Conservation (phyloP, 2,329 filamentous ascomycete genomes). For the Passalora sequoiae region DNA sequence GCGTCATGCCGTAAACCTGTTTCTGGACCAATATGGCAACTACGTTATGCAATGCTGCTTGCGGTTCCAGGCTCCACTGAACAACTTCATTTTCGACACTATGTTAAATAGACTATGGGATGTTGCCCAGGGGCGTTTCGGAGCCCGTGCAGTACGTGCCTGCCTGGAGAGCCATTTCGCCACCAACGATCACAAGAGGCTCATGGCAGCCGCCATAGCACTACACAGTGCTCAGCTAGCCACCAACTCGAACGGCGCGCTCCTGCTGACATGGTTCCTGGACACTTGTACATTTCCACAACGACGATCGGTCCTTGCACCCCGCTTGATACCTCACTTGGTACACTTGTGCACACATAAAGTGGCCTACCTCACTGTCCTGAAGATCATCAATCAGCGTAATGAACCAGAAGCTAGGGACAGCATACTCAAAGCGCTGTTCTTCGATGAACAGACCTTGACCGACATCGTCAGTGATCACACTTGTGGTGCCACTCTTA, state of each 20-base stretch:
- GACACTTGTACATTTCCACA: constrained; percentile 95
- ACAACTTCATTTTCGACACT: constrained; percentile 95
- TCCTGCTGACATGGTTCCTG: constrained; percentile 94
- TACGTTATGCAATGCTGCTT: constrained; percentile 96
- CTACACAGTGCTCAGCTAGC: constrained; percentile 93
- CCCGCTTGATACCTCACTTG: constrained; percentile 83
- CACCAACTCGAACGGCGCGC: constrained; percentile 89
- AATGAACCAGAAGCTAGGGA: constrained; percentile 89
- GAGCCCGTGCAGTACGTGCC: constrained; percentile 90
- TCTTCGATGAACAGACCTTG: constrained; percentile 85
- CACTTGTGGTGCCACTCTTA: constrained; percentile 85
- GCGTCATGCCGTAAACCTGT: constrained; percentile 82
- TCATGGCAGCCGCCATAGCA: constrained; percentile 92
- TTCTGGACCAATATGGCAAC: constrained; percentile 97
- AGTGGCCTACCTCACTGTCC: constrained; percentile 91
- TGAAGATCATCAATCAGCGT: constrained; percentile 98
- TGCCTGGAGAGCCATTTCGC: constrained; percentile 94
- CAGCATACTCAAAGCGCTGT: constrained; percentile 80
- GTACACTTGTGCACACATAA: constrained; percentile 97
- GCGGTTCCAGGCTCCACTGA: constrained; percentile 81
- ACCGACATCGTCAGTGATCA: constrained; percentile 90
- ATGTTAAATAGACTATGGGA: constrained; percentile 96
- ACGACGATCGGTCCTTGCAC: constrained; percentile 84
- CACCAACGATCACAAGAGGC: constrained; percentile 89
- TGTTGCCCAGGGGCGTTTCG: constrained; percentile 85